Conservation (phyloP, 1,139 yeast species). For the Martiniozyma asiatica region DNA sequence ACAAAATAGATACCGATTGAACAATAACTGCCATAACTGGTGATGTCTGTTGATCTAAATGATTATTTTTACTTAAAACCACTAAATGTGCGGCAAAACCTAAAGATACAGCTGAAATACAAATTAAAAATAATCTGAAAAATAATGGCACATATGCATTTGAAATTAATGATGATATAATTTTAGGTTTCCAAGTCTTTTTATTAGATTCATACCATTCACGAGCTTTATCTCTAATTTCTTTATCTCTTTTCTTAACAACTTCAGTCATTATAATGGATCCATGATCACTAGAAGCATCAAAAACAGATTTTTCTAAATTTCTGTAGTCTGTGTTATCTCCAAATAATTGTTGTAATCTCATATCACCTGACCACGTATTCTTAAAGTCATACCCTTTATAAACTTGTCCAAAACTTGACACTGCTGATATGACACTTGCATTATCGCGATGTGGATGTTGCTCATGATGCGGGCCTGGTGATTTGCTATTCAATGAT, state of each 20-base stretch:
- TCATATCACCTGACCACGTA: constrained; percentile 61
- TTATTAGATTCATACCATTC: constrained; percentile 60
- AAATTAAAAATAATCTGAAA: constrained; percentile 55
- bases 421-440: neutral
- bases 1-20: constrained; percentile 65
- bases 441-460: too few relatives aligned
- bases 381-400: constrained; percentile 26
- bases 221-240: constrained; percentile 39
- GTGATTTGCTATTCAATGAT: neutral
- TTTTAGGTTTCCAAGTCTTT: constrained; percentile 51
- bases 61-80: constrained; percentile 30
- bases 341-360: constrained; percentile 41
- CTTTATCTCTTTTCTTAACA: constrained; percentile 8
- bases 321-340: too few relatives aligned
- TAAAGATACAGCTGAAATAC: constrained; percentile 50
- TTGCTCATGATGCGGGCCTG: too few relatives aligned
- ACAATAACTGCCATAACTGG: constrained; percentile 88
- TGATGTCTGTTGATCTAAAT: constrained; percentile 70
- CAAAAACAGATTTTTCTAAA: too few relatives aligned
- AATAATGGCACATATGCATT: constrained; percentile 76
- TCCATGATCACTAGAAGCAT: too few relatives aligned
- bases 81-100: constrained; percentile 59
- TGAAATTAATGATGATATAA: constrained; percentile 48
- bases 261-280: constrained; percentile 14
- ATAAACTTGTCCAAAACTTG: constrained; percentile 3